Evolutionary conservation across 2,329 filamentous ascomycete genomes (phyloP).

Genomic region (Pezicula rhizophila): DNA sequence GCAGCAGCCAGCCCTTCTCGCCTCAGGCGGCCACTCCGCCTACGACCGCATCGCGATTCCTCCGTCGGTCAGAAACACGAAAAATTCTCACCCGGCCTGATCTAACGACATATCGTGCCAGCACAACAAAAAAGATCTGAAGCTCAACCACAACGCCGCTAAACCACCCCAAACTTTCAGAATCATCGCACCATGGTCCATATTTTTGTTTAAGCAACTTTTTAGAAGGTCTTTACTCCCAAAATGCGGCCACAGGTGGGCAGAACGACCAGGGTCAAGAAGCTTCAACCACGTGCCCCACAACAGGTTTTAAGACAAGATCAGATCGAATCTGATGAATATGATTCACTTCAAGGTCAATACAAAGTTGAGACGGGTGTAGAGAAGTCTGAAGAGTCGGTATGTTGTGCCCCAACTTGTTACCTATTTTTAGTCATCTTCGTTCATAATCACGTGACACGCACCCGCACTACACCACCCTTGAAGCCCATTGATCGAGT

Average conservation of each 20-base stretch:
- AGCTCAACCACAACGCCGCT: neutral
- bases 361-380: constrained; percentile 90
- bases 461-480: constrained; percentile 1
- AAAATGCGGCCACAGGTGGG: constrained; percentile 1
- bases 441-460: constrained; percentile 16
- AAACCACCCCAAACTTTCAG: neutral
- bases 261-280: constrained; percentile 45
- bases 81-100: neutral
- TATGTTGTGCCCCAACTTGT: constrained; percentile 47
- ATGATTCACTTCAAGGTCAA: constrained; percentile 68
- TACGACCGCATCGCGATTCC: too few relatives aligned
- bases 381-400: constrained; percentile 94
- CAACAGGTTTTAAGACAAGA: constrained; percentile 68
- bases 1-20: too few relatives aligned
- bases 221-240: neutral
- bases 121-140: neutral
- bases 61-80: neutral
- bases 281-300: constrained; percentile 38
- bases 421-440: constrained; percentile 10
- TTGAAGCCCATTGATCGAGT: neutral
- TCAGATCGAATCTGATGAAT: constrained; percentile 80
- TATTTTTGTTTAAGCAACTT: neutral
- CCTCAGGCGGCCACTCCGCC: too few relatives aligned
- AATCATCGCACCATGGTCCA: neutral
- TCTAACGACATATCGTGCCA: neutral